Percentiles rank a stretch among this genome's conserved stretches.
Conservation (phyloP, 2,329 filamentous ascomycete species). For the Fusarium bulbicola region DNA sequence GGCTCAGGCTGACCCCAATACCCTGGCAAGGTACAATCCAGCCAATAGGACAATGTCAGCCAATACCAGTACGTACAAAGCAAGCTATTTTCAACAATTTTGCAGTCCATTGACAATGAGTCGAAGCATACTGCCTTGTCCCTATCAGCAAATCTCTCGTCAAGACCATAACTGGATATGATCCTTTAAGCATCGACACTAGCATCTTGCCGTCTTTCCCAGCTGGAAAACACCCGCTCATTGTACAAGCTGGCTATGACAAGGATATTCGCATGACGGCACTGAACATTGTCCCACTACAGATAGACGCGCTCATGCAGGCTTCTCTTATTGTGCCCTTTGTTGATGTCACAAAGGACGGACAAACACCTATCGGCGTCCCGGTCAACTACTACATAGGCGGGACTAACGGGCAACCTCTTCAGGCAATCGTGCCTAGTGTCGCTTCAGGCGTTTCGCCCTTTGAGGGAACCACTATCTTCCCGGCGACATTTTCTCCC, state of each 20-base stretch:
- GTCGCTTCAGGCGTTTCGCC: not conserved
- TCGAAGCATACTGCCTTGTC: constrained; percentile 2
- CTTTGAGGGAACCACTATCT: constrained; percentile 9
- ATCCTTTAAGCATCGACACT: not conserved
- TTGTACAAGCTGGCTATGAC: not conserved
- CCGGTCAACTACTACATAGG: constrained; percentile 12
- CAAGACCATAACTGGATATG: constrained; percentile 3
- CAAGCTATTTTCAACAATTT: rapidly evolving
- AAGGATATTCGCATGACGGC: constrained; percentile 23
- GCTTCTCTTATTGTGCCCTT: constrained; percentile 6
- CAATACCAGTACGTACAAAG: constrained; percentile 3
- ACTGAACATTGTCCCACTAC: not conserved
- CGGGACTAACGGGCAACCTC: not conserved
- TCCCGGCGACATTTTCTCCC: not conserved
- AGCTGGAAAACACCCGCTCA: constrained; percentile 5
- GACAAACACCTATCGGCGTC: not conserved
- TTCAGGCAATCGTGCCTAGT: not conserved
- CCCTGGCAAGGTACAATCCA: constrained; percentile 14
- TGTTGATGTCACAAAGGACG: constrained; percentile 12
- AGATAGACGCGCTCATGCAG: constrained; percentile 12
- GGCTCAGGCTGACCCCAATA: constrained; percentile 13
- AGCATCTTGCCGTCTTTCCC: constrained; percentile 12
- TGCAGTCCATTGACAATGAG: not conserved
- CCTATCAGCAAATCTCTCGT: constrained; percentile 8
- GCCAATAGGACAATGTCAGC: constrained; percentile 18